Evolutionary conservation across 768 basidiomycete genomes (phyloP), one percentile per base, ranked within the genome.

Genomic region (Lentinula sp.): DNA sequence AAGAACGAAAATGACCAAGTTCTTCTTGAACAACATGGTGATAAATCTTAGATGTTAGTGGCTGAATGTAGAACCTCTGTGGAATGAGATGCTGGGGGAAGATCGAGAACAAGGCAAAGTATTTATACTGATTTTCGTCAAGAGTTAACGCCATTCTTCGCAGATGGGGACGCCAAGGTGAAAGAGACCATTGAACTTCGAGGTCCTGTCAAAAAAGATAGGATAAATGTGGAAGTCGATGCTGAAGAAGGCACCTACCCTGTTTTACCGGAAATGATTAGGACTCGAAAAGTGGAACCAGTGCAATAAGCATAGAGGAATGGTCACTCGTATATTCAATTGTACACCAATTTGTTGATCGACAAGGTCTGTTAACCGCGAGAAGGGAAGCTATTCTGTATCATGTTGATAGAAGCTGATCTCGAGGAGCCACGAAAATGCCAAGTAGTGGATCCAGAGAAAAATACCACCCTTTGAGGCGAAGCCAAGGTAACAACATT

Each of bases 21-120:
- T 72, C 65, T 72, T 72, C 70, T 67, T 72, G 72, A 74, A 72
- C 41, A 74, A 71, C 74, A 75, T 75, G 42, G 53, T 45, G 56
- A 56, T 35, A 16, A 12, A 48, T 48, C 7, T 20, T 10, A 48
- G 3, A 7, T 18, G 23, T 16, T 23, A 20, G 9, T 48, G 42
- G 7, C 7, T 43, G n/a, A 12, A 39, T 39, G 46, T 48, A 48
- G 20, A 9, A 48, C 46, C 46, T 48, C 46, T 48, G 46, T 48
- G 46, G 18, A n/a, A 48, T 48, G 46, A 48, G 46, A 48, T 48
- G 46, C 46, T 48, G 46, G 12, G 16, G 18, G 37, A 39, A 20
- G 18, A 15, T 18, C n/a, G 20, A 48, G 4, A 48, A 48, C 20
- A 4, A 48, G 46, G 12, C 8, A 7, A 12, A 12, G 46, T 48